Evolutionary conservation across 495 filamentous ascomycete species (phyloP).

Genomic region (Penicillium soppii): DNA sequence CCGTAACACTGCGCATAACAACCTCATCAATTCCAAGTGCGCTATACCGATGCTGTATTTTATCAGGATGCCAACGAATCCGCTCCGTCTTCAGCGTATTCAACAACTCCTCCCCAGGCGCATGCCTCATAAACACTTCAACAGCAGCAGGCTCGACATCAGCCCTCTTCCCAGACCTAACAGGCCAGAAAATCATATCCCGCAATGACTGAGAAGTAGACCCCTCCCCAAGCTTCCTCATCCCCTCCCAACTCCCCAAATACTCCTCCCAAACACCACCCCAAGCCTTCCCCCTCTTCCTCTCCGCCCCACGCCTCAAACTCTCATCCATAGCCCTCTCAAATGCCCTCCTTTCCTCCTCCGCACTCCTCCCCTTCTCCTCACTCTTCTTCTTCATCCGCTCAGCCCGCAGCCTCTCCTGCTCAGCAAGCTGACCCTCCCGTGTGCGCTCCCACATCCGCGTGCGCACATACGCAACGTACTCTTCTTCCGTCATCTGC

Average conservation of each 20-base stretch:
- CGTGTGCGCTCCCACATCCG: conserved; percentile 93
- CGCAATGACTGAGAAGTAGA: conserved; percentile 19
- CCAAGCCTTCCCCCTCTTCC: conserved; percentile 47
- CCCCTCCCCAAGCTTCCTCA: conserved; percentile 36
- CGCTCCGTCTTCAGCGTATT: conserved; percentile 78
- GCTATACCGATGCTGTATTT: conserved; percentile 88
- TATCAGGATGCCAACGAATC: conserved; percentile 96
- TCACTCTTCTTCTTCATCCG: conserved; percentile 45
- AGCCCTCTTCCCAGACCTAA: conserved; percentile 56
- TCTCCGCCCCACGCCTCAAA: conserved; percentile 50
- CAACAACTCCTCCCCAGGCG: conserved; percentile 45
- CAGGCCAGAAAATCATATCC: conserved; percentile 76
- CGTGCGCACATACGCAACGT: conserved; percentile 74
- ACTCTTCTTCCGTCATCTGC: conserved; percentile 88
- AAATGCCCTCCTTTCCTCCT: conserved; percentile 33
- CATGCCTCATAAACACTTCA: conserved; percentile 61
- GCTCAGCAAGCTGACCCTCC: conserved; percentile 60
- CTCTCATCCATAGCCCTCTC: conserved; percentile 51
- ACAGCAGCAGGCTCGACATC: conserved; percentile 64
- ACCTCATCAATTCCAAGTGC: conserved; percentile 61
- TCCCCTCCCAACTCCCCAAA: conserved; percentile 56
- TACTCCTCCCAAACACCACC: conserved; percentile 65
- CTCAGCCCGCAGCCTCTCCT: conserved; percentile 61
- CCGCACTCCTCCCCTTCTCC: conserved; percentile 36
- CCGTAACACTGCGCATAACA: conserved; percentile 76